These are phyloP conservation scores for Rheum nobile DNA, from an alignment of 148 eudicot species.

Conservation along the genomic window DNA sequence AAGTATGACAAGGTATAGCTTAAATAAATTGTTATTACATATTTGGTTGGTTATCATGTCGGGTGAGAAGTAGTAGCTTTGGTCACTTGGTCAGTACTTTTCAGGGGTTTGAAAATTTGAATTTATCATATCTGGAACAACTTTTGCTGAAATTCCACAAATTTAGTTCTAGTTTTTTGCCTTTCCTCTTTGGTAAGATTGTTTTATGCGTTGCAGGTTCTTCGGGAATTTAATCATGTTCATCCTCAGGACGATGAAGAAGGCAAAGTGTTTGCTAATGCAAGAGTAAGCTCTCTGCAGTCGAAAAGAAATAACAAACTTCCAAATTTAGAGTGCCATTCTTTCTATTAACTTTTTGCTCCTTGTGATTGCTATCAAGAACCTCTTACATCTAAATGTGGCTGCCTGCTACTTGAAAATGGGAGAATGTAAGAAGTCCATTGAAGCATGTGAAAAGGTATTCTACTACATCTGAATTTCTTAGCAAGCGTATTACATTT, in stretches of 20 bases:
- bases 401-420: constrained; percentile 91
- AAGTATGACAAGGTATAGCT: constrained; percentile 77
- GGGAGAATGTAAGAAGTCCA: constrained; percentile 88
- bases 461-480: not conserved
- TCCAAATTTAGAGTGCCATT: not conserved
- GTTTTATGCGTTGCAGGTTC: constrained; percentile 42
- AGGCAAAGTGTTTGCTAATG: constrained; percentile 71
- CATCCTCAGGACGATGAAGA: constrained; percentile 91
- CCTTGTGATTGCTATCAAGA: constrained; percentile 30
- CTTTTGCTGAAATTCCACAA: not conserved
- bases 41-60: not conserved
- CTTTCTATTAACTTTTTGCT: not conserved
- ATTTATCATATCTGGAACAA: not conserved
- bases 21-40: not conserved
- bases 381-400: constrained; percentile 78
- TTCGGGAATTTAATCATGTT: constrained; percentile 95
- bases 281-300: constrained; percentile 56
- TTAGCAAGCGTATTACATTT: not conserved
- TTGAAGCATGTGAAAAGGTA: constrained; percentile 93
- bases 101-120: not conserved
- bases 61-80: not conserved
- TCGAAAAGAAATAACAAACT: not conserved
- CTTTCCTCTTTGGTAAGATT: not conserved
- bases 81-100: not conserved
- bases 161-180: not conserved